Base-by-base conservation (phyloP, 345 rosid genomes). In the Aquilaria malaccensis region DNA sequence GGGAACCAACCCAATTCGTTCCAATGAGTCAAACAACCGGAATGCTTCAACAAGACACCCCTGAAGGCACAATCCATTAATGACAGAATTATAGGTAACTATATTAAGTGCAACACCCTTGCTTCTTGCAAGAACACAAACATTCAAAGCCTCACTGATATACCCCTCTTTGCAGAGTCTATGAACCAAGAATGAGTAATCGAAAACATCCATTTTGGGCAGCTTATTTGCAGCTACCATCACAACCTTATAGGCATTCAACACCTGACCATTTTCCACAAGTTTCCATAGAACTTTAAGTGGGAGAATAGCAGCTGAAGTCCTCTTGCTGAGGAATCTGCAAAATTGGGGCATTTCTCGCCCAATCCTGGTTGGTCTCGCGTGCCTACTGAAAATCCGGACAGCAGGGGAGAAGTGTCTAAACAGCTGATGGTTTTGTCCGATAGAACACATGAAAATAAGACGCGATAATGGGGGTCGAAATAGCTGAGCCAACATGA, bases 1-100 rank as follows among this genome's bases (percentile, higher is more conserved):
- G 11, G 97, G 88, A 68, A 60, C 66, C 75, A 83, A 67, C 58
- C 76, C 72, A 30, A 80, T 75, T 45, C 71, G 83, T 67, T 87
- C 96, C 50, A 93, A 72, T 3, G 92, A 85, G 75, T 89, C 90
- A 78, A 83, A 93, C 49, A 93, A 73, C 58, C 89, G 87, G 60
- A 87, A 84, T 70, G 98, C 98, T 79, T 89, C 97, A 68, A 80
- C 60, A 67, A 89, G 80, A 72, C 90, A 88, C 63, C 94, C 94
- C 66, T 87, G 88, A 64, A 33, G 70, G 73, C 96, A 93, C 74
- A 89, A 77, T 58, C 94, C 88, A 68, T 74, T 61, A 55, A 89
- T 77, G 62, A 89, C 68, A 37, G 91, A 69, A 73, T 89, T 93
- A 70, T 87, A 89, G 47, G 87, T 82, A 58, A 87, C 58, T 30